Evolutionary conservation across 1,284 basidiomycete species (phyloP), one percentile per base, ranked within the genome.

Genomic region (Porogramme epimiltina): DNA sequence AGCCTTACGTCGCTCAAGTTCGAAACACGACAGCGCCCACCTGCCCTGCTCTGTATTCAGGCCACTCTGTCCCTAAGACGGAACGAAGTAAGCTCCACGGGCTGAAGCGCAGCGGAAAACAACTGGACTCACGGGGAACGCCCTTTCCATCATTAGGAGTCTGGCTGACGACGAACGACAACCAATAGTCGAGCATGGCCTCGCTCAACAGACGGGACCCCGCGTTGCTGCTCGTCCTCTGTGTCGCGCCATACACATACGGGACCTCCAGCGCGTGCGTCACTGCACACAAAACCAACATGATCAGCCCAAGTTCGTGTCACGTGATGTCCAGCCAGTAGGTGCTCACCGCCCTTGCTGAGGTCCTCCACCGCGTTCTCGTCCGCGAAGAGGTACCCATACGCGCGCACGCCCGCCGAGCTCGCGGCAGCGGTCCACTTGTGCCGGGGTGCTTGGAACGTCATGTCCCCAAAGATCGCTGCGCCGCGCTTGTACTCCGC

Each of bases 161-260:
- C 22, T 79, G 62, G 33, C 71, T 75, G 8, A 71, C 74, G 0
- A 73, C 74, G 52, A 81, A 82, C 0, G 79, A 80, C 16, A 81
- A 65, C 78, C 79, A 81, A 47, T 80, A 81, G 49, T 81, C 75
- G 51, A 78, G 72, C 72, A 81, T 78, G 13, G 38, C 40, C 6
- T 43, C 61, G 52, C 75, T 77, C 2, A 80, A 52, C 11, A 45
- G 46, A 22, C 54, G 47, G 3, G 65, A 63, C 5, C 70, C 62
- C 3, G 60, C 48, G 3, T 68, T 66, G 2, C 54, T 51, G 45
- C 28, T 34, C 15, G 38, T 66, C 10, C 46, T 49, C 4, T 65
- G 60, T 3, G 51, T n/a, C 38, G 48, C 51, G 4, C 71, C 69
- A 42, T 73, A 78, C 1, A 78, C 71, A 53, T 72, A 81, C 3